Percentiles rank a stretch among this genome's conserved stretches.
Conservation (phyloP, 805 yeast species). For the Saccharomycopsis olivae region DNA sequence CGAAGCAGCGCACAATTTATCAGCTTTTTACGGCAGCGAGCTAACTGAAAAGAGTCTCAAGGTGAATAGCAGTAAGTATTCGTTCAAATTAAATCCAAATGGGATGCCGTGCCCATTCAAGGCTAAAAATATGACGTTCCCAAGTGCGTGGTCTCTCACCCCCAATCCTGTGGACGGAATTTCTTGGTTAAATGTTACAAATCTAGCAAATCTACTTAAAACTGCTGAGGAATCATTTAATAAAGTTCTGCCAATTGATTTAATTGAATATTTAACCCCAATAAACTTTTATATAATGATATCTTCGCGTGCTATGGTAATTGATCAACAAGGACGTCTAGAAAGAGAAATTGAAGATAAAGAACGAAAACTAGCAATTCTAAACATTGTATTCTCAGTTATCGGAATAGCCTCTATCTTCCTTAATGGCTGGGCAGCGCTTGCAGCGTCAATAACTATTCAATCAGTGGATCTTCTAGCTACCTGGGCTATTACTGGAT, state of each 20-base stretch:
- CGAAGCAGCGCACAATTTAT: conserved; percentile 1
- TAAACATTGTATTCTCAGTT: conserved; percentile 9
- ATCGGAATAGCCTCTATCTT: conserved; percentile 10
- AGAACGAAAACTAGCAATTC: conserved; percentile 8
- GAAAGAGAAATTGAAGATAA: conserved; percentile 1
- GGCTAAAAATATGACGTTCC: conserved; percentile 4
- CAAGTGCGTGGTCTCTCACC: conserved; percentile 3
- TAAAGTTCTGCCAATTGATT: conserved; percentile 5
- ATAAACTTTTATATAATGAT: conserved; percentile 1
- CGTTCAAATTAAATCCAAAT: background rate
- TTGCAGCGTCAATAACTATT: conserved; percentile 1
- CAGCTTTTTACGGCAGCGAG: conserved; percentile 1
- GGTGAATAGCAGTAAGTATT: background rate
- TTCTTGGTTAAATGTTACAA: conserved; percentile 3
- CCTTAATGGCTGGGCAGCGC: conserved; percentile 5
- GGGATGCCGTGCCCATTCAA: conserved; percentile 1
- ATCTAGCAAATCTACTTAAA: conserved; percentile 4
- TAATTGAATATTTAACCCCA: conserved; percentile 8
- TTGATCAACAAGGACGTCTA: conserved; percentile 4
- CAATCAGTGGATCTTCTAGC: conserved; percentile 3
- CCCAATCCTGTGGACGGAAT: conserved; percentile 10
- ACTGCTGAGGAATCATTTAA: conserved; percentile 2
- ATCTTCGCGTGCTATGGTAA: conserved; percentile 3
- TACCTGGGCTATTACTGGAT: conserved; percentile 4
- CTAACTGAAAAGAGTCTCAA: background rate